Percentiles rank a stretch among this genome's conserved stretches.
Evolutionary conservation across 495 filamentous ascomycete species (phyloP).

Genomic region (Tuber brumale): DNA sequence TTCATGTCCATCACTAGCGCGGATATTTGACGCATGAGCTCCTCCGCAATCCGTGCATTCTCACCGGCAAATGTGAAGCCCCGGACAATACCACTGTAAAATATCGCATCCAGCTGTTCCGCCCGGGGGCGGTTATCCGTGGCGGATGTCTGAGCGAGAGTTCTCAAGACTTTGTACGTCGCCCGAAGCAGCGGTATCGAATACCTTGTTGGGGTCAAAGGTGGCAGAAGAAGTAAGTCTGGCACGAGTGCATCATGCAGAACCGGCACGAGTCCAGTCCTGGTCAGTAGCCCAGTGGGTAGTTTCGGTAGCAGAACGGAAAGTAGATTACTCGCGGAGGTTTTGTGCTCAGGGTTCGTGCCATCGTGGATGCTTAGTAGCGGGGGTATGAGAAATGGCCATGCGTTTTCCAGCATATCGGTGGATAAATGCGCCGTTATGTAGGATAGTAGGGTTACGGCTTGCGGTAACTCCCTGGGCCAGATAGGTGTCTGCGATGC

Average conservation of each 20-base stretch:
- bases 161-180: slow-evolving; percentile 61
- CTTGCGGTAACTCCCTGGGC: slow-evolving; percentile 15
- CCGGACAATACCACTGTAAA: slow-evolving; percentile 54
- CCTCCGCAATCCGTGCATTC: slow-evolving; percentile 48
- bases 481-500: slow-evolving; percentile 24
- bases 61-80: slow-evolving; percentile 52
- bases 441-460: slow-evolving; percentile 23
- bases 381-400: slow-evolving; percentile 77
- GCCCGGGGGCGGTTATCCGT: slow-evolving; percentile 42
- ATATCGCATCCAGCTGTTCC: slow-evolving; percentile 47
- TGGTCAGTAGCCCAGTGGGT: slow-evolving; percentile 45
- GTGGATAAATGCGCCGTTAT: slow-evolving; percentile 4
- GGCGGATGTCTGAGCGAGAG: slow-evolving; percentile 46
- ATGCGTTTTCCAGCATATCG: slow-evolving; percentile 42
- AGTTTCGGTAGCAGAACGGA: slow-evolving; percentile 54
- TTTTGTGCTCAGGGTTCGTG: slow-evolving; percentile 50
- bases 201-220: slow-evolving; percentile 66
- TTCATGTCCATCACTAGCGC: slow-evolving; percentile 56
- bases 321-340: slow-evolving; percentile 57
- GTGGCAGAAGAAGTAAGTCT: slow-evolving; percentile 65
- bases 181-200: slow-evolving; percentile 58
- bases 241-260: slow-evolving; percentile 74
- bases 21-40: slow-evolving; percentile 55
- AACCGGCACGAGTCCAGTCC: slow-evolving; percentile 70
- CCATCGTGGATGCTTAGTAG: slow-evolving; percentile 76